phyloP scores from a whole-genome alignment of 495 filamentous ascomycete genomes.

The Baudoinia panamericana region DNA sequence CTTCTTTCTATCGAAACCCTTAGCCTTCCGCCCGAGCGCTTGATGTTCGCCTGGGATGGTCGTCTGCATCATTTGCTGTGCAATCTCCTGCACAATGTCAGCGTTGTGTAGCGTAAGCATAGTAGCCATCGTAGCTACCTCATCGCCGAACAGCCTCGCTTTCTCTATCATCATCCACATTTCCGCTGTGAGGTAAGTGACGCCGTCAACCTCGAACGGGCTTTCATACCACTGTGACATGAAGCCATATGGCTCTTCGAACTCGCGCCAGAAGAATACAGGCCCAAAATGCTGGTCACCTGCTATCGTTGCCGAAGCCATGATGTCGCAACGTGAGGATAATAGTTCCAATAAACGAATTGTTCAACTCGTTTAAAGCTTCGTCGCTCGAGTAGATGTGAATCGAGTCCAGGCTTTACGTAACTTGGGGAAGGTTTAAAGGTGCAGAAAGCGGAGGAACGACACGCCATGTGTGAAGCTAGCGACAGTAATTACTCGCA shows the following conservation, averaged over 20 bases:
- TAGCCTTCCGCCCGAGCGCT: conserved; percentile 41
- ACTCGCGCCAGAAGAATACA: conserved; percentile 26
- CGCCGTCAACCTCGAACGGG: conserved; percentile 23
- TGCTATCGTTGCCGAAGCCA: conserved; percentile 2
- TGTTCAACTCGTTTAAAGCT: too few relatives aligned
- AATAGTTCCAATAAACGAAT: too few relatives aligned
- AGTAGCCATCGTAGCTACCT: conserved; percentile 11
- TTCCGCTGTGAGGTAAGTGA: conserved; percentile 27
- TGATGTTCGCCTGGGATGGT: conserved; percentile 32
- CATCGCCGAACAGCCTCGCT: conserved; percentile 29
- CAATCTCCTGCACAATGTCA: conserved; percentile 15
- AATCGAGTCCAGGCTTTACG: too few relatives aligned
- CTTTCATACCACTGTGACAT: conserved; percentile 29
- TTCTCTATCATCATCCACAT: conserved; percentile 35
- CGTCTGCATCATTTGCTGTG: conserved; percentile 27
- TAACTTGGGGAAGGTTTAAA: too few relatives aligned
- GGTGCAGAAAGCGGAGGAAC: too few relatives aligned
- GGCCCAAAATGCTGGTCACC: conserved; percentile 8
- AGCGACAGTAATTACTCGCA: too few relatives aligned
- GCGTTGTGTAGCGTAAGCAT: not conserved
- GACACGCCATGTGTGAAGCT: too few relatives aligned
- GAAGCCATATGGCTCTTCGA: conserved; percentile 25
- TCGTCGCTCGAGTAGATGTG: too few relatives aligned
- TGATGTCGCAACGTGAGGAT: too few relatives aligned
- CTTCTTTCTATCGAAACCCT: conserved; percentile 37